Evolutionary conservation across 148 eudicot genomes (phyloP), one percentile per base, ranked within the genome.

Genomic region (Nyssa sinensis): DNA sequence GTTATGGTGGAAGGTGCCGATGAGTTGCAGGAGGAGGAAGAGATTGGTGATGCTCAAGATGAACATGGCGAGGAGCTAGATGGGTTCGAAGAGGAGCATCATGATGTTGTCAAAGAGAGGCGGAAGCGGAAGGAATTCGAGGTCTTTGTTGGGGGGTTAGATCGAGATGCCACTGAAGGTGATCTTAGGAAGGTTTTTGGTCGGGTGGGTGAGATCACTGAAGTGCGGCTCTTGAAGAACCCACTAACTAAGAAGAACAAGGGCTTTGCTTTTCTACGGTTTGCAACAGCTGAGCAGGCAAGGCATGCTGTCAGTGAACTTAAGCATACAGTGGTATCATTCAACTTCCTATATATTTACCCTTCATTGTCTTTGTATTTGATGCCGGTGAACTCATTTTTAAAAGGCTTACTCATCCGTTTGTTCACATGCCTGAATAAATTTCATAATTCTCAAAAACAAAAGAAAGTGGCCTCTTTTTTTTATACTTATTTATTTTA

Each of bases 261-360:
- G 66, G 66, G 66, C n/a, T 63, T 31, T 63, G 66, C 66, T 63
- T 63, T 63, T 24, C 21, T 63, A 31, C 37, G 39, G 7, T 63
- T 63, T 2, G 66, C 66, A 8, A 63, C 66, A 14, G 39, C 31
- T 63, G 66, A 63, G 66, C 66, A 63, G 66, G 66, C 66, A 17
- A 63, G 39, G 66, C 66, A 39, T 63, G 66, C 66, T 63, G 66
- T 63, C 39, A 63, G 31, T 63, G 66, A 63, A 63, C 66, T 63
- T 14, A 63, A 63, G 39, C 23, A 30, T 63, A 37, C 66, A 63
- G 66, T 63, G 66, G 66, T 63, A 63, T 16, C 23, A 63, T 30
- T 63, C 66, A 30, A 44, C 23, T 63, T 32, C 66, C 66, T 21
- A 63, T 11, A 13, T 29, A 4, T 30, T 62, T 28, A 7, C 34